Evolutionary conservation across 2,329 filamentous ascomycete genomes (phyloP), one percentile per base, ranked within the genome.

Genomic region (Epichloe brachyelytri): DNA sequence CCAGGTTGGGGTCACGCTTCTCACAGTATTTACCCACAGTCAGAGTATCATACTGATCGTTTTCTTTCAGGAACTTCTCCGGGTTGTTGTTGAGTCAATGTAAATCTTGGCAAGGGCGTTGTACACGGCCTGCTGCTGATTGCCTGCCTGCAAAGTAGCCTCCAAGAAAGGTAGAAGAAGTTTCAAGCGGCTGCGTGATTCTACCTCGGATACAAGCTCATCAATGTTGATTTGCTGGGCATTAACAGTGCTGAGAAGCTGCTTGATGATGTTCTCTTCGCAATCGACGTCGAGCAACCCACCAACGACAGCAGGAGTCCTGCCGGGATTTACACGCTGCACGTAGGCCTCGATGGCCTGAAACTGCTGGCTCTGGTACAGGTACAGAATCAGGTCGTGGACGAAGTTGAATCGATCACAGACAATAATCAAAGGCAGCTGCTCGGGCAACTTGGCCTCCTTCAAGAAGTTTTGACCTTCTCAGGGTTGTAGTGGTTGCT

Each of bases 381-480:
- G 80, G 71, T 93, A 96, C 20, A 98, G 79, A 43, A 98, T 88
- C 63, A 98, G 71, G 63, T 98, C 93, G 64, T 98, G 93, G 41
- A 97, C 88, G 63, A 98, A 95, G 74, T 97, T 95, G 79, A 94
- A 96, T n/a, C 91, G 88, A 65, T 98, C 93, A 71, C 94, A 98
- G 53, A 98, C 89, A 60, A 97, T 96, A 71, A 98, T 98, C 50
- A 98, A 75, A 43, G 93, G 93, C 43, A 98, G 78, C 71, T 96
- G 91, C 68, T 98, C 93, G 2, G 85, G 83, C 43, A 98, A 76
- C 58, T 84, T 86, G 50, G 93, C 91, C 67, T 98, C 94, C 74
- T 98, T 98, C 55, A 98, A 75, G 80, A 97, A 98, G 74, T 98
- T 98, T 96, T 96, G 52, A 96, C 88, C 76, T 95, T 95, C 69